These are phyloP conservation scores for Trypanosoma melophagium DNA, from an alignment of 208 protist species.

Conservation along the genomic window DNA sequence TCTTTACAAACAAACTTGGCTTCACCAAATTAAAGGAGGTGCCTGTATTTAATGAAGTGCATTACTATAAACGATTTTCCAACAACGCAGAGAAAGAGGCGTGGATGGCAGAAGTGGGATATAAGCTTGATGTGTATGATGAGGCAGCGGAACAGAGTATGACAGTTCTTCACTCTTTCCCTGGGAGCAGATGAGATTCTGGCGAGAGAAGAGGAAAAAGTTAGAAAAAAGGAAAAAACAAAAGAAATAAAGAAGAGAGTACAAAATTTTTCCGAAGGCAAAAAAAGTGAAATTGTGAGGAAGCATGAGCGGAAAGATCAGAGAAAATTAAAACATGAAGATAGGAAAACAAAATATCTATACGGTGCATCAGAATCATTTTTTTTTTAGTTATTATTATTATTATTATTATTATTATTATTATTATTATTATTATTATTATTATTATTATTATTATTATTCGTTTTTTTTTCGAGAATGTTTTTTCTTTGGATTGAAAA, in stretches of 20 bases:
- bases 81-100: constrained; percentile 25
- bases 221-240: background rate
- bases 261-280: too few species aligned
- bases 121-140: constrained; percentile 23
- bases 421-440: too few species aligned
- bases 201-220: background rate
- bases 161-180: constrained; percentile 5
- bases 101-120: constrained; percentile 32
- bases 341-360: too few species aligned
- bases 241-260: background rate
- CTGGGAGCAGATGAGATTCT: background rate
- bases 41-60: constrained; percentile 84
- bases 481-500: too few species aligned
- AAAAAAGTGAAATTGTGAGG: too few species aligned
- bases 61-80: constrained; percentile 41
- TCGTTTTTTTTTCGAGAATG: too few species aligned
- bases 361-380: too few species aligned
- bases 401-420: too few species aligned
- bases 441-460: too few species aligned
- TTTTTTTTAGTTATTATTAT: too few species aligned
- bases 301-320: too few species aligned
- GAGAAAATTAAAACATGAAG: too few species aligned
- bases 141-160: constrained; percentile 4
- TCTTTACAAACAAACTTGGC: constrained; percentile 75
- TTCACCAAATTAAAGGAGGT: constrained; percentile 72